Evolutionary conservation across 2,329 filamentous ascomycete genomes (phyloP).

Genomic region (Penicillium sp.): DNA sequence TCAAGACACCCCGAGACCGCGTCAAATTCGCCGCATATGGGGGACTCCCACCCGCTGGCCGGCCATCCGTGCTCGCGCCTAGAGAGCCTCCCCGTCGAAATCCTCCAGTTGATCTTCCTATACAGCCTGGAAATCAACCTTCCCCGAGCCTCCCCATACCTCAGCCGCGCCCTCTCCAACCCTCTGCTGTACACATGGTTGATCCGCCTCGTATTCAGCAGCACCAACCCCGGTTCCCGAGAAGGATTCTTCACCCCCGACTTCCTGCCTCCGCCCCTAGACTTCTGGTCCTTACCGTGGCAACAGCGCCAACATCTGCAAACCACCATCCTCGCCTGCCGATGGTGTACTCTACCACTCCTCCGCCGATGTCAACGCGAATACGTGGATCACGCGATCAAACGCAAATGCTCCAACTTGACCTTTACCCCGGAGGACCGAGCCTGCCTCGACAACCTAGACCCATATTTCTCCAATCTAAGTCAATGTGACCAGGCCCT

Average conservation of each 20-base stretch:
- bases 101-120: slow-evolving; percentile 54
- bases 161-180: slow-evolving; percentile 42
- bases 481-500: slow-evolving; percentile 20
- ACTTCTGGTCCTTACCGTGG: slow-evolving; percentile 32
- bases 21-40: slow-evolving; percentile 15
- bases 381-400: slow-evolving; percentile 36
- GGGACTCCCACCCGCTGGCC: slow-evolving; percentile 3
- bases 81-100: slow-evolving; percentile 48
- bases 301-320: slow-evolving; percentile 36
- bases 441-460: slow-evolving; percentile 24
- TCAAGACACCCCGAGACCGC: background rate
- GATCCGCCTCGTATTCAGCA: slow-evolving; percentile 44
- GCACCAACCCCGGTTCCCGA: slow-evolving; percentile 31
- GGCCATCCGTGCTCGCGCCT: slow-evolving; percentile 29
- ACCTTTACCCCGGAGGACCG: slow-evolving; percentile 27
- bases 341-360: slow-evolving; percentile 42
- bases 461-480: slow-evolving; percentile 23
- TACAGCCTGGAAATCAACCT: slow-evolving; percentile 49
- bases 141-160: slow-evolving; percentile 42
- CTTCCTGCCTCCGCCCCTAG: slow-evolving; percentile 38
- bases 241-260: slow-evolving; percentile 36
- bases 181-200: slow-evolving; percentile 44
- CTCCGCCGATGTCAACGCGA: slow-evolving; percentile 41
- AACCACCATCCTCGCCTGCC: slow-evolving; percentile 35
- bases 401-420: slow-evolving; percentile 28